Percentiles rank a stretch among this genome's conserved stretches.
Evolutionary conservation across 305 asterid genomes (phyloP).

Genomic region (Ruellia speciosa): DNA sequence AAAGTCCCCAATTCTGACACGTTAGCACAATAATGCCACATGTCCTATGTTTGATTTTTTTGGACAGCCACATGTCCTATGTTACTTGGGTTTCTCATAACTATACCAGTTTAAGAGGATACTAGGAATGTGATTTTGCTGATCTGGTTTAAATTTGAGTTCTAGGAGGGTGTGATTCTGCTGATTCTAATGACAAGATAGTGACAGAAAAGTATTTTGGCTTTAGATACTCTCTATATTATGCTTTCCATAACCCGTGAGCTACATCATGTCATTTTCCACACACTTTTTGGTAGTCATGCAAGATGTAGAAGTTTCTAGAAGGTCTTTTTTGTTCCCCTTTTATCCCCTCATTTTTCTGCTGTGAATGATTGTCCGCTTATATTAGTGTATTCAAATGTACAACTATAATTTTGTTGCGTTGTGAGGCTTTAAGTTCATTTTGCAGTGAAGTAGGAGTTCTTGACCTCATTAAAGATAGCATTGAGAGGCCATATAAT

Average conservation of each 20-base stretch:
- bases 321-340: neutral
- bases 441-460: constrained; percentile 31
- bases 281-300: neutral
- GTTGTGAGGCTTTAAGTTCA: constrained; percentile 14
- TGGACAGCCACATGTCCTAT: neutral
- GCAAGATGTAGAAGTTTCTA: neutral
- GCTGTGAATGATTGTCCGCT: too few species aligned
- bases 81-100: too few species aligned
- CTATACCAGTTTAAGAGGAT: neutral
- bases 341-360: neutral
- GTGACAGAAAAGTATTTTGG: neutral
- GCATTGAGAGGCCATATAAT: constrained; percentile 24
- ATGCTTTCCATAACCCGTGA: neutral
- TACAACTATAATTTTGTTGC: constrained; percentile 13
- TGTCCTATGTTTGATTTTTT: neutral
- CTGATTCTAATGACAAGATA: too few species aligned
- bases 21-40: neutral
- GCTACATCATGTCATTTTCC: neutral
- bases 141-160: neutral
- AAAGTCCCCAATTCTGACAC: neutral
- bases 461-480: constrained; percentile 14
- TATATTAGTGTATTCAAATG: neutral
- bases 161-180: too few species aligned
- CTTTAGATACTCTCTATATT: neutral
- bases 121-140: neutral